Percentiles rank a stretch among this genome's conserved stretches.
phyloP scores from a whole-genome alignment of 345 rosid species.

The Lenwebbia sp. region DNA sequence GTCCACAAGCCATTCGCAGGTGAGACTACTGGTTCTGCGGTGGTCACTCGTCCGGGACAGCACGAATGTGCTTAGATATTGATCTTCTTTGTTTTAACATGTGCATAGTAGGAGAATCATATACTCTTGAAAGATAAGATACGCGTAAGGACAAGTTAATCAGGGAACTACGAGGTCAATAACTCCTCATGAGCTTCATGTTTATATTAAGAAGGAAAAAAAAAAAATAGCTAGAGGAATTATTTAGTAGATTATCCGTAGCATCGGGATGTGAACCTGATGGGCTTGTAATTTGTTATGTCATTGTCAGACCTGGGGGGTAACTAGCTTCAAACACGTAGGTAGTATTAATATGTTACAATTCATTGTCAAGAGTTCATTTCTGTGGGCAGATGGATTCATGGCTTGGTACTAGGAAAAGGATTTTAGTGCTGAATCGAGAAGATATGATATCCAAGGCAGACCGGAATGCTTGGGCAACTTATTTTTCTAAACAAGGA shows the following conservation, averaged over 20 bases:
- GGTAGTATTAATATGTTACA: not conserved
- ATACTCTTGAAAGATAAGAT: not conserved
- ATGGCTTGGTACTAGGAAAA: constrained; percentile 92
- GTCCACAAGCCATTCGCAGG: constrained; percentile 85
- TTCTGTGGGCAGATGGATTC: constrained; percentile 54
- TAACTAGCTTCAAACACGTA: not conserved
- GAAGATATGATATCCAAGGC: constrained; percentile 88
- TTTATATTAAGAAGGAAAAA: not conserved
- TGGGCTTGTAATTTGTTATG: not conserved
- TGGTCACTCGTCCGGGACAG: not conserved
- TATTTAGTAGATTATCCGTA: not conserved
- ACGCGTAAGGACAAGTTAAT: not conserved
- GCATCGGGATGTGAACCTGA: not conserved
- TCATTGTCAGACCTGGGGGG: not conserved
- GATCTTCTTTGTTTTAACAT: not conserved
- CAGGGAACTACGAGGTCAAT: not conserved
- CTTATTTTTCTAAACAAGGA: constrained; percentile 75
- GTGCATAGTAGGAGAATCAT: not conserved
- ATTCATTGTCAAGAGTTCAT: not conserved
- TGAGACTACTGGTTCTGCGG: constrained; percentile 3
- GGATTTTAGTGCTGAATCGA: constrained; percentile 76
- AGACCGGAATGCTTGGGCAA: constrained; percentile 92
- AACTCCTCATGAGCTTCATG: not conserved
- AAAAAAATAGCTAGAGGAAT: not conserved
- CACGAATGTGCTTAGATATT: not conserved